Base-by-base conservation (phyloP, 176 grass and related monocot species). In the Olyra latifolia region DNA sequence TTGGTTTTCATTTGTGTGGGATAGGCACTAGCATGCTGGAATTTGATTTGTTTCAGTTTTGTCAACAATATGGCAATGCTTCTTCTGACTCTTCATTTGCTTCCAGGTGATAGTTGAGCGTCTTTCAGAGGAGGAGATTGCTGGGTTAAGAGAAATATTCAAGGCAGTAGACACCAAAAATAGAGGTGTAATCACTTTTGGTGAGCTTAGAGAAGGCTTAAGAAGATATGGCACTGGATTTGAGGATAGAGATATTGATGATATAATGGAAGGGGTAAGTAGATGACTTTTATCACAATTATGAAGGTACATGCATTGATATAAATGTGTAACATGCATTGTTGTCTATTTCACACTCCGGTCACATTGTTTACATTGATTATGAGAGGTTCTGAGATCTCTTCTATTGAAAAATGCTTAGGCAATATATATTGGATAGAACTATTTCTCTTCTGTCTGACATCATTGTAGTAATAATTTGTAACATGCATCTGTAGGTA, bases 91-190 rank as follows among this genome's bases (percentile, higher is more conserved):
- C 11, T 59, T 64, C 59, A 24, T 23, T 25, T 76, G 52, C 66
- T 78, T 15, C 44, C 49, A 99, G 96, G 96, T 99, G 47, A 99
- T 99, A 72, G 93, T 88, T 72, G 88, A 95, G 69, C 88, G 88
- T 66, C 93, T 99, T 61, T 91, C 90, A 49, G 93, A 99, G 77
- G 96, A 99, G 84, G 96, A 99, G 75, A 93, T 94, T 86, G 96
- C 90, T 88, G 96, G 96, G 29, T 89, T 99, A 79, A 93, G 91
- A 84, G 88, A 94, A 79, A 82, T 99, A 76, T 99, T 99, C 59
- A 86, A 72, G 66, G 87, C 88, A 90, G 84, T 99, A 75, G 96
- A 95, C 78, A 84, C 87, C 14, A 88, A 89, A 25, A 93, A 79
- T 86, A 91, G 79, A 45, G 91, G 89, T 56, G 90, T 84, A 40